These are phyloP conservation scores for Melaleuca alternifolia DNA, from an alignment of 345 rosid genomes.

Conservation along the genomic window DNA sequence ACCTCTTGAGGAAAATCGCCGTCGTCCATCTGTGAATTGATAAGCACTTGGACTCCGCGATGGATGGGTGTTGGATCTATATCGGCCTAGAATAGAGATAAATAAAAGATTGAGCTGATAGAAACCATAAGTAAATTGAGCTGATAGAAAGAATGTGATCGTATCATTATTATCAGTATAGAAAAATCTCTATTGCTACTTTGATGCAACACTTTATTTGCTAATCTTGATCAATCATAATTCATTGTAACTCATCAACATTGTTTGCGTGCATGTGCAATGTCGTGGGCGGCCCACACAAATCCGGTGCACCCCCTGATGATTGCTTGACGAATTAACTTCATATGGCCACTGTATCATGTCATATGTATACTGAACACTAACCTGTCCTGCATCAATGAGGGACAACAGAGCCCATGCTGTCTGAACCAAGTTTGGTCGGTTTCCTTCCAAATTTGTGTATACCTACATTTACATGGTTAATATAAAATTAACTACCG, in stretches of 20 bases:
- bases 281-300: not conserved
- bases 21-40: slow-evolving; percentile 41
- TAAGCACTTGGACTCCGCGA: slow-evolving; percentile 24
- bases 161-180: not conserved
- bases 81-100: not conserved
- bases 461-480: slow-evolving; percentile 12
- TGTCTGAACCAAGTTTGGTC: slow-evolving; percentile 40
- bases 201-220: not conserved
- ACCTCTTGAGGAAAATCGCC: slow-evolving; percentile 59
- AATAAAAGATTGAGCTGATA: not conserved
- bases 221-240: not conserved
- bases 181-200: not conserved
- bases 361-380: not conserved
- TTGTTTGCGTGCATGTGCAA: not conserved
- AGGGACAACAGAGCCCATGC: slow-evolving; percentile 42
- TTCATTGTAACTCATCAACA: not conserved
- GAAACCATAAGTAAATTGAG: not conserved
- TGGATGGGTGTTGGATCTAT: slow-evolving; percentile 29
- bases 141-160: not conserved
- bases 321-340: not conserved
- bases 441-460: slow-evolving; percentile 26
- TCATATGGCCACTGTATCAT: not conserved
- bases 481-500: not conserved
- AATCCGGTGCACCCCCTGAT: not conserved
- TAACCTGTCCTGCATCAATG: slow-evolving; percentile 37